Evolutionary conservation across 1,284 basidiomycete species (phyloP), one percentile per base, ranked within the genome.

Genomic region (Rhizopogon parksii): DNA sequence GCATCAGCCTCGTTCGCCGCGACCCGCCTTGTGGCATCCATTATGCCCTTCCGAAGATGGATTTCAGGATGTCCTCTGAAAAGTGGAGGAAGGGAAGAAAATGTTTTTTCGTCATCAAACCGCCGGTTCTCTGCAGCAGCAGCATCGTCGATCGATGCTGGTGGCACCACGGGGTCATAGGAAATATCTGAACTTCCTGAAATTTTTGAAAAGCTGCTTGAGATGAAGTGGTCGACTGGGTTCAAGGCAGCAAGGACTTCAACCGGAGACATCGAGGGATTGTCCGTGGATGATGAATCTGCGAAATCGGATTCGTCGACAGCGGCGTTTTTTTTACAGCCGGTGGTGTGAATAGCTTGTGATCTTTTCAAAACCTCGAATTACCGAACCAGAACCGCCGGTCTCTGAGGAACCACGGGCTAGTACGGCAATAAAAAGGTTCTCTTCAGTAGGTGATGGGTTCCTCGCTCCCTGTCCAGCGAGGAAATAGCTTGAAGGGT

Each of bases 311-410:
- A 67, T 57, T 64, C 50, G 57, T 69, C 66, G 66, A 69, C 48
- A 50, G 55, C 58, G 37, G 47, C 24, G 57, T 48, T 51, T 61
- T 53, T 56, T 46, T 25, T 15, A 40, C 25, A 35, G 49, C 32
- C 21, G 55, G 36, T 49, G 47, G 42, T 40, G 47, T 39, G 38
- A 34, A 49, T n/a, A 48, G 25, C 47, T 50, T 12, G 56, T 54
- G 46, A 40, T 49, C 49, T 32, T 56, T 66, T 64, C 60, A 60
- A 51, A 62, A 68, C 68, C 67, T 69, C 61, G 69, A 66, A 73
- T 75, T 80, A 79, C 79, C 77, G 77, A 80, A 76, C 79, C 80
- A 78, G 69, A 71, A 76, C 83, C 82, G 82, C 84, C 80, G 80
- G 82, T 77, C 71, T 71, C 67, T 63, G 68, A 66, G 65, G 72